These are phyloP conservation scores for Naumovozyma dairenensis DNA, from an alignment of 805 yeast genomes.

Conservation along the genomic window DNA sequence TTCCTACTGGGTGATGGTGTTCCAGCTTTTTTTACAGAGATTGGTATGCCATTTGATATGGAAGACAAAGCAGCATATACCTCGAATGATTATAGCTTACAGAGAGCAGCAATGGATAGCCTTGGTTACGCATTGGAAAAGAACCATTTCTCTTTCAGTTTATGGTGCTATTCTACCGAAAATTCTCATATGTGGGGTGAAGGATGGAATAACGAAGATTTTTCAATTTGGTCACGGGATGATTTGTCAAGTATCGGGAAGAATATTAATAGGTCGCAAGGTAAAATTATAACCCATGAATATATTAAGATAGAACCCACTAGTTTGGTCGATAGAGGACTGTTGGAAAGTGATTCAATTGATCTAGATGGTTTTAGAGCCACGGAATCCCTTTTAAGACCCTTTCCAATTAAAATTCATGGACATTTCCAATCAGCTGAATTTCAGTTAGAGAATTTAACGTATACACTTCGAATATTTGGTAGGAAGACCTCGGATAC, in stretches of 20 bases:
- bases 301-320: not conserved
- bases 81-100: slow-evolving; percentile 59
- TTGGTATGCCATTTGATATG: slow-evolving; percentile 98
- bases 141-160: slow-evolving; percentile 57
- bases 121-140: slow-evolving; percentile 70
- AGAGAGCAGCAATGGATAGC: slow-evolving; percentile 79
- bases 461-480: slow-evolving; percentile 40
- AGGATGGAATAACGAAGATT: slow-evolving; percentile 87
- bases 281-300: not conserved
- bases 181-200: slow-evolving; percentile 86
- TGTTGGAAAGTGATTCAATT: not conserved
- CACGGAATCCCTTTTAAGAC: slow-evolving; percentile 63
- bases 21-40: slow-evolving; percentile 80
- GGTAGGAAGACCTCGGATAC: slow-evolving; percentile 21
- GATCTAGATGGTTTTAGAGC: slow-evolving; percentile 57
- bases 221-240: slow-evolving; percentile 74
- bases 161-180: slow-evolving; percentile 73
- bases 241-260: slow-evolving; percentile 25
- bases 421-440: slow-evolving; percentile 49
- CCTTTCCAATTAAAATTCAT: slow-evolving; percentile 54
- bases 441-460: slow-evolving; percentile 44
- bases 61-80: slow-evolving; percentile 63
- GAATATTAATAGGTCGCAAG: not conserved
- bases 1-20: slow-evolving; percentile 49
- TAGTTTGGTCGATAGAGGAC: too few relatives aligned